Percentiles rank a stretch among this genome's conserved stretches.
These are phyloP conservation scores for Dunaliella primolecta DNA, from an alignment of 139 green algal species.

Conservation along the genomic window DNA sequence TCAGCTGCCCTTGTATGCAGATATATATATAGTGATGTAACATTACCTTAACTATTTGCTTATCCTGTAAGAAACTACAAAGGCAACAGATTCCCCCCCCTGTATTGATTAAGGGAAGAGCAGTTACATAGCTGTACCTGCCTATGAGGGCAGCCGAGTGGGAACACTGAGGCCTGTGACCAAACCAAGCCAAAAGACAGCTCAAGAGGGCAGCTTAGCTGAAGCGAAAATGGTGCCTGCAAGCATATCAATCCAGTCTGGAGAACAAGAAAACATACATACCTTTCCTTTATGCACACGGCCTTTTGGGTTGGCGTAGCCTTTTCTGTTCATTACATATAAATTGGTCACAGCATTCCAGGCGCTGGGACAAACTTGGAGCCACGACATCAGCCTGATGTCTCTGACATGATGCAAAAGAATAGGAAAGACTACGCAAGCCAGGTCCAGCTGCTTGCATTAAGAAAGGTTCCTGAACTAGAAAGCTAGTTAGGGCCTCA, in stretches of 20 bases:
- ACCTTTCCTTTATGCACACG: not conserved
- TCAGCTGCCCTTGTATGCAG: not conserved
- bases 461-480: too few species aligned
- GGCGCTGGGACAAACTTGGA: not conserved
- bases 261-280: not conserved
- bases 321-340: not conserved
- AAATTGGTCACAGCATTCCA: not conserved
- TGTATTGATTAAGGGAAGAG: not conserved
- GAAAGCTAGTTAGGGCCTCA: too few species aligned
- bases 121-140: not conserved
- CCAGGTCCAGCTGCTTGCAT: too few species aligned
- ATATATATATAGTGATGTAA: not conserved
- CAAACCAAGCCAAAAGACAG: not conserved
- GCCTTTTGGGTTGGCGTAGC: not conserved
- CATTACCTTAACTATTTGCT: not conserved
- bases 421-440: too few species aligned
- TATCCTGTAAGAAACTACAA: too few species aligned
- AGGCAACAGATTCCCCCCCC: not conserved
- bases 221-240: not conserved
- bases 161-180: not conserved
- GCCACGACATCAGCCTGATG: too few species aligned
- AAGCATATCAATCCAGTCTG: not conserved
- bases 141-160: not conserved
- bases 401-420: too few species aligned
- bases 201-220: slow-evolving; percentile 5